Base-by-base conservation (phyloP, 306 rosid genomes). In the Adenanthera pavonina region DNA sequence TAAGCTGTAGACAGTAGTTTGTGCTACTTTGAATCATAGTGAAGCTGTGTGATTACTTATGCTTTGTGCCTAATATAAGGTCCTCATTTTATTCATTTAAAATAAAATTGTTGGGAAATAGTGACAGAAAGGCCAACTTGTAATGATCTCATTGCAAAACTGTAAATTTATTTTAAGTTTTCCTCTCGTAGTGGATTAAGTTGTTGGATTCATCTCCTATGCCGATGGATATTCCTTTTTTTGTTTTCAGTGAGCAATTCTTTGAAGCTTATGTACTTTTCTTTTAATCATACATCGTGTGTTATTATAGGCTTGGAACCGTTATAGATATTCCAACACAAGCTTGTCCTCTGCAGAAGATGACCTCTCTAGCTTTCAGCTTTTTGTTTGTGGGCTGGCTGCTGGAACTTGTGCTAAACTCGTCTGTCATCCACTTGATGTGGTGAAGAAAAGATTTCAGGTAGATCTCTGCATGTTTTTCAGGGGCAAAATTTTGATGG, bases 351-450 rank as follows among this genome's bases (percentile, higher is more conserved):
- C 69, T 30, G 25, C 85, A 30, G 91, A 83, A n/a, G 83, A 82
- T 66, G 70, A 76, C 75, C 70, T 84, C 72, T 87, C 98, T n/a
- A 92, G 97, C 88, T 85, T 93, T 84, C 98, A 95, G 83, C 94
- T 90, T 84, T 87, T 93, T 75, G 40, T 95, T 46, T 93, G 98
- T 80, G 99, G 98, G 72, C 84, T 95, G 83, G 97, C 94, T 0
- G 93, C 99, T 40, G 98, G 99, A 54, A 95, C 97, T 67, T 95
- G 94, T 83, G 99, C 98, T 66, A 95, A 93, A 84, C 96, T 93
- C 75, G 96, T 92, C 75, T 95, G 99, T 71, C 99, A 95, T 90
- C 99, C 99, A 17, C 98, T 95, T 79, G 98, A 93, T 84, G 99
- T 95, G 36, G 98, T 95, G 81, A 95, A 95, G 84, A 95, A 95